A percentile compares a stretch with the other conserved stretches of the same genome.
These are phyloP conservation scores for Biancaea sappan DNA, from an alignment of 306 rosid genomes.

Conservation along the genomic window DNA sequence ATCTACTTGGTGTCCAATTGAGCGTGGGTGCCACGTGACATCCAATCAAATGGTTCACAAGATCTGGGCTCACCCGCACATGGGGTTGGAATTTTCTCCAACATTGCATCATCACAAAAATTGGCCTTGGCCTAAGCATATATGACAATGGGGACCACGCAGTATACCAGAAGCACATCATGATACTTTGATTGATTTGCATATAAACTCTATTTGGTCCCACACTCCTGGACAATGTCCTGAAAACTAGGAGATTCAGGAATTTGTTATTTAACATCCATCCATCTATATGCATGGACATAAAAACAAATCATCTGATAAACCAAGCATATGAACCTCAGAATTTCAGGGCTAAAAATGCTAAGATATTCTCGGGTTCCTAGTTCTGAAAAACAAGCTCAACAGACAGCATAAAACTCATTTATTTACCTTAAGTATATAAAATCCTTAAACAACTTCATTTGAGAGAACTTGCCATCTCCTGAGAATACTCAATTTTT, in stretches of 20 bases:
- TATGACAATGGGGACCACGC: not conserved
- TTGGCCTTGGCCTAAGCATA: too few relatives aligned
- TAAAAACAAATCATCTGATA: not conserved
- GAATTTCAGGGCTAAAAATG: not conserved
- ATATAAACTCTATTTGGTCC: not conserved
- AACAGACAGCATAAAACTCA: not conserved
- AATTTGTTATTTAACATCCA: not conserved
- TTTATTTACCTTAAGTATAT: not conserved
- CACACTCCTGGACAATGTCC: not conserved
- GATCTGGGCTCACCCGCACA: too few relatives aligned
- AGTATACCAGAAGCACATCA: not conserved
- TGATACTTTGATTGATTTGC: not conserved
- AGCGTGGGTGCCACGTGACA: too few relatives aligned
- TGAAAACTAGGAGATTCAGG: not conserved
- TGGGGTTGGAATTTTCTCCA: not conserved
- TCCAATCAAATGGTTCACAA: too few relatives aligned
- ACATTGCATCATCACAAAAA: not conserved
- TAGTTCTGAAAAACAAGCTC: not conserved
- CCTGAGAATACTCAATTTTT: too few relatives aligned
- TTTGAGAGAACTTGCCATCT: too few relatives aligned
- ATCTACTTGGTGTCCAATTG: too few relatives aligned
- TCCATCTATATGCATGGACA: not conserved
- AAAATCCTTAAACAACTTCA: too few relatives aligned
- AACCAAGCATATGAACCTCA: not conserved
- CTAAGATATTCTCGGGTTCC: not conserved